Base-by-base conservation (phyloP, 73 alveolate genomes). In the Tetrahymena elliotti region DNA sequence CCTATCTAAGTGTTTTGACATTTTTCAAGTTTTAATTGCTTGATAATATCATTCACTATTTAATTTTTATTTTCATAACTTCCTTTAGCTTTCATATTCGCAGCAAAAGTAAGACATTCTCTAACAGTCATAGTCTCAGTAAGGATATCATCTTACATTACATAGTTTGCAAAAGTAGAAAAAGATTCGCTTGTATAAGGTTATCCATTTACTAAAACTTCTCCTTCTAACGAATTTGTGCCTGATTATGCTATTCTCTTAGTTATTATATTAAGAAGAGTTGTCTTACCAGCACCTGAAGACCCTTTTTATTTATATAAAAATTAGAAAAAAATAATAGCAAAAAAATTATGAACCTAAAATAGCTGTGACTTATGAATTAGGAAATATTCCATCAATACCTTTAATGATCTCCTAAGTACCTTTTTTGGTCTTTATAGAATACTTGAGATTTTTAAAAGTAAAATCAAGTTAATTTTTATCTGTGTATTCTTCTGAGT, bases 201-300 rank as follows among this genome's bases (percentile, higher is more conserved):
- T 35, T 41, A 18, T 52, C 40, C 35, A 53, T 95, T 93, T 2
- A 83, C 97, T 38, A 27, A 38, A 7, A 93, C 92, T 33, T 54
- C 22, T 1, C 96, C 97, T 6, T 88, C 38, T 83, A 97, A 95
- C 33, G 36, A 93, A 18, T 97, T 97, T 39, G 97, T 93, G 93
- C 93, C 52, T 9, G 98, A n/a, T n/a, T 93, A 94, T 34, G 84
- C 33, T n/a, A 95, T 97, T 93, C 99, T 97, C 8, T 98, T 98
- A 11, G 99, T 97, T 33, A 99, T 88, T 35, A 94, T 93, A 96
- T 99, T 98, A 93, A 99, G 94, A 84, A 99, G 94, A 11, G 99
- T 97, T 13, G 99, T 99, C 94, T 99, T 99, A 8, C 99, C 99
- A 34, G 99, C 99, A 24, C 99, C 99, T 83, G 99, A 97, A 18